Percentiles rank a stretch among this genome's conserved stretches.
These are phyloP conservation scores for Daldinia caldariorum DNA, from an alignment of 495 filamentous ascomycete genomes.

Conservation along the genomic window DNA sequence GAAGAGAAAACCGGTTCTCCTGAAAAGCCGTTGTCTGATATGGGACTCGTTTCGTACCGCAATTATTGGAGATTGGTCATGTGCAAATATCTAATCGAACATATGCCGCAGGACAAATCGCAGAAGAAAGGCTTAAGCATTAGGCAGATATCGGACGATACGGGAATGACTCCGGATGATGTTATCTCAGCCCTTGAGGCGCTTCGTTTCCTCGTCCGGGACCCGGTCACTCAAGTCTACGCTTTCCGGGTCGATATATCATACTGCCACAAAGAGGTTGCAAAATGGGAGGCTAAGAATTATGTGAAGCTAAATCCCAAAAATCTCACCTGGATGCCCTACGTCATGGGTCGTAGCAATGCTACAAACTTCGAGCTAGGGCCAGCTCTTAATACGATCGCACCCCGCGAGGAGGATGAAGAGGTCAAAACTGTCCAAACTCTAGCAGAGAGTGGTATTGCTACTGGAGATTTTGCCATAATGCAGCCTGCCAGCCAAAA, in stretches of 20 bases:
- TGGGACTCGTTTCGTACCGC: constrained; percentile 95
- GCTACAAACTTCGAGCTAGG: constrained; percentile 85
- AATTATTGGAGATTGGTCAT: constrained; percentile 95
- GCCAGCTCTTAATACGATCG: constrained; percentile 85
- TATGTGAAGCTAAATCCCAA: constrained; percentile 86
- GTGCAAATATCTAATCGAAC: constrained; percentile 74
- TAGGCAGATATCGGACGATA: constrained; percentile 83
- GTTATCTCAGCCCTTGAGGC: constrained; percentile 93
- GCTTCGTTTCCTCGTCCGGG: constrained; percentile 84
- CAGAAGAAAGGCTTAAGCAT: constrained; percentile 76
- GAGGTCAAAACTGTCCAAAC: constrained; percentile 55
- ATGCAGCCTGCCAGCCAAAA: constrained; percentile 37
- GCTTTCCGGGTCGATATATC: constrained; percentile 84
- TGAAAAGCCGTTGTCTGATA: constrained; percentile 96
- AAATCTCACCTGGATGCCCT: constrained; percentile 94
- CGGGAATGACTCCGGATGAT: constrained; percentile 95
- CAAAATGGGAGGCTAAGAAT: constrained; percentile 84
- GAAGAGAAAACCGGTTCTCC: constrained; percentile 96
- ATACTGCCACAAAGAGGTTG: constrained; percentile 85
- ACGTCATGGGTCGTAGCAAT: constrained; percentile 90
- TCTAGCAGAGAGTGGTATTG: constrained; percentile 43
- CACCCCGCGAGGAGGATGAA: constrained; percentile 79
- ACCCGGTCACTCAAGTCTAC: constrained; percentile 87
- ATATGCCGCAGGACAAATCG: constrained; percentile 52
- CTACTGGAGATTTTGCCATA: constrained; percentile 48